Evolutionary conservation across 805 yeast species (phyloP).

Genomic region (Millerozyma acaciae): DNA sequence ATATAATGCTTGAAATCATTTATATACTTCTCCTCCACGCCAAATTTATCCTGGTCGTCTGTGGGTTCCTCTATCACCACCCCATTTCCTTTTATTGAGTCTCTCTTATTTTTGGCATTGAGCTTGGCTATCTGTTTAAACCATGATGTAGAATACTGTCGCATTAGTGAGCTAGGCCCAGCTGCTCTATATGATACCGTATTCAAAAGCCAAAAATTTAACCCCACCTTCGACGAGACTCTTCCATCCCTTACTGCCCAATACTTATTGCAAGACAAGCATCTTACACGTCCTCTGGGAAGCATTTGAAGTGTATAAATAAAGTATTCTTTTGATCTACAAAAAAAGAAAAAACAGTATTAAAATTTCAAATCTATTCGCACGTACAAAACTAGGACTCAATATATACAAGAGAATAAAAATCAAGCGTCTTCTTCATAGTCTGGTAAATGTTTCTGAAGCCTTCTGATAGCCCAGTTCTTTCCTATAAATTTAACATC

Average conservation of each 20-base stretch:
- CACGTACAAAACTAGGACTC: too few relatives aligned
- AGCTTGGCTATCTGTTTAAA: conserved; percentile 16
- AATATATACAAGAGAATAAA: too few relatives aligned
- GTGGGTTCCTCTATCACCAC: conserved; percentile 9
- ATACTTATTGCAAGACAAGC: too few relatives aligned
- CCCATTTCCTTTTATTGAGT: not conserved
- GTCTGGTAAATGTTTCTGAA: conserved; percentile 50
- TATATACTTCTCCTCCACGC: conserved; percentile 3
- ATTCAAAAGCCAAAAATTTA: too few relatives aligned
- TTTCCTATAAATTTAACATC: conserved; percentile 70
- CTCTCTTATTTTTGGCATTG: conserved; percentile 1
- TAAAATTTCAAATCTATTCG: too few relatives aligned
- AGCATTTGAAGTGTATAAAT: too few relatives aligned
- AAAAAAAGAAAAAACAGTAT: too few relatives aligned
- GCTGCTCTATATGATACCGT: too few relatives aligned
- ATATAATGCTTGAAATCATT: conserved; percentile 23
- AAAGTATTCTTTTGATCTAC: too few relatives aligned
- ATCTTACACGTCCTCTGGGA: too few relatives aligned
- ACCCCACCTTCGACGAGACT: too few relatives aligned
- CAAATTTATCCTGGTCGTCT: conserved; percentile 1
- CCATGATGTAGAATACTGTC: conserved; percentile 9
- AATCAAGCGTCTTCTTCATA: conserved; percentile 15
- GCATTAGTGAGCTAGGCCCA: not conserved
- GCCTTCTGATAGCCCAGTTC: conserved; percentile 77
- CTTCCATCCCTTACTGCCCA: too few relatives aligned